A percentile compares a stretch with the other conserved stretches of the same genome.
phyloP scores from a whole-genome alignment of 768 basidiomycete species.

The Boletus subcaerulescens region DNA sequence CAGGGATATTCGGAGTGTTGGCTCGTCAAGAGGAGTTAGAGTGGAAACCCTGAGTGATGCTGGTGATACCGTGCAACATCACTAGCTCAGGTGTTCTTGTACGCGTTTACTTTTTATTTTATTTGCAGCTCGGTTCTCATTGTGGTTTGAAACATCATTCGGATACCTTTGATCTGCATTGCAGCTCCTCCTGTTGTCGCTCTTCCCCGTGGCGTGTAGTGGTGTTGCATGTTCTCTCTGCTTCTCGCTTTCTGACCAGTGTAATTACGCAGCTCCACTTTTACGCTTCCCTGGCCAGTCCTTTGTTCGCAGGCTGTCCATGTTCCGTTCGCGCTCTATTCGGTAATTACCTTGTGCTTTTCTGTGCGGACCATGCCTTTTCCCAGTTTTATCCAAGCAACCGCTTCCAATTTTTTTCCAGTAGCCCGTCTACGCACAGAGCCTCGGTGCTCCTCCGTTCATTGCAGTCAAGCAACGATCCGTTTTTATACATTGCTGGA shows the following conservation, averaged over 20 bases:
- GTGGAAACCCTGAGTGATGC: slow-evolving; percentile 68
- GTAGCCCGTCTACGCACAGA: slow-evolving; percentile 17
- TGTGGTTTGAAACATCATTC: slow-evolving; percentile 30
- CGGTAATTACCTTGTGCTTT: slow-evolving; percentile 30
- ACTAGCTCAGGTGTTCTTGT: slow-evolving; percentile 37
- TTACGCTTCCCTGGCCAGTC: slow-evolving; percentile 23
- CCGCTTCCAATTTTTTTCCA: not conserved
- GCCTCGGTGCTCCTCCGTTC: slow-evolving; percentile 23
- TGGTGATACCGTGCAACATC: slow-evolving; percentile 48
- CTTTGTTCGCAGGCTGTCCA: slow-evolving; percentile 25
- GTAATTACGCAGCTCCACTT: slow-evolving; percentile 27
- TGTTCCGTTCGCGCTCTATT: slow-evolving; percentile 24
- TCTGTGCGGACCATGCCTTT: slow-evolving; percentile 18
- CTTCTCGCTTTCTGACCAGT: slow-evolving; percentile 33
- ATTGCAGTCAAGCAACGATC: slow-evolving; percentile 24
- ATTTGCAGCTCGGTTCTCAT: slow-evolving; percentile 35
- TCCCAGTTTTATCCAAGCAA: slow-evolving; percentile 12
- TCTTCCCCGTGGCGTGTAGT: slow-evolving; percentile 27
- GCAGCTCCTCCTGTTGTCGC: slow-evolving; percentile 31
- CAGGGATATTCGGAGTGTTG: slow-evolving; percentile 81
- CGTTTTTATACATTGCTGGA: slow-evolving; percentile 23
- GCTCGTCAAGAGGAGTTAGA: slow-evolving; percentile 73
- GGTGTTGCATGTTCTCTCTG: slow-evolving; percentile 25
- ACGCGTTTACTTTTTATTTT: slow-evolving; percentile 35
- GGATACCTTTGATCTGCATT: slow-evolving; percentile 33